Evolutionary conservation across 1,284 basidiomycete species (phyloP), one percentile per base, ranked within the genome.

Genomic region (Erythrobasidium hasegawianum): DNA sequence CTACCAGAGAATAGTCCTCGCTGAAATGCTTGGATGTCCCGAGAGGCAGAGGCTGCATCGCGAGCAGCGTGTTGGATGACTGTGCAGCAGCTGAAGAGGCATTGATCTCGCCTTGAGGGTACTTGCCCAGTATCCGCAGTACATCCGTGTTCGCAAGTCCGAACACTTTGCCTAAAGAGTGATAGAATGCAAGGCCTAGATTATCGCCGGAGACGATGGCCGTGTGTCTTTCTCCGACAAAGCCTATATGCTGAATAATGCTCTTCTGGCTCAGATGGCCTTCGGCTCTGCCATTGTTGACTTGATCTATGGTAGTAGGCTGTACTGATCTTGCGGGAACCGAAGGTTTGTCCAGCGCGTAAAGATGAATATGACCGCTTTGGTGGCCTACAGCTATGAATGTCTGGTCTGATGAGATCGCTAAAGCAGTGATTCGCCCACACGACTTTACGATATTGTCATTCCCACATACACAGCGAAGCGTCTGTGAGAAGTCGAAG

Each of bases 141-240:
- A 91, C 92, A 76, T 99, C 96, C 49, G 89, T 88, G 9, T 93
- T 94, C 60, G 96, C 92, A 14, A 99, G 88, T 69, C 97, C 97
- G 20, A 98, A 82, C 7, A 98, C 88, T 74, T 91, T 94, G 18
- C 96, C 94, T 1, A 99, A 80, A 59, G 88, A 90, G 77, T 97
- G 95, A 77, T 92, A 97, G 78, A 99, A 98, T 0, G 91, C 89
- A 2, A 97, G 82, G 0, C 96, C 96, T 69, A 85, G 81, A 68
- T 94, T 89, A 76, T 98, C 96, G 0, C 91, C 90, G 10, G 88
- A 89, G 40, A 97, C 86, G 57, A 98, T 84, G 1, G 92, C 93
- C 0, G 96, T 98, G 75, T 97, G 95, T 41, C 95, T 83, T 16
- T 87, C 86, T 7, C 91, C 92, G n/a, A 98, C 85, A 74, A 98